Evolutionary conservation across 108 stramenopile species (phyloP), one percentile per base, ranked within the genome.

Genomic region (Cyclostephanos tholiformis): DNA sequence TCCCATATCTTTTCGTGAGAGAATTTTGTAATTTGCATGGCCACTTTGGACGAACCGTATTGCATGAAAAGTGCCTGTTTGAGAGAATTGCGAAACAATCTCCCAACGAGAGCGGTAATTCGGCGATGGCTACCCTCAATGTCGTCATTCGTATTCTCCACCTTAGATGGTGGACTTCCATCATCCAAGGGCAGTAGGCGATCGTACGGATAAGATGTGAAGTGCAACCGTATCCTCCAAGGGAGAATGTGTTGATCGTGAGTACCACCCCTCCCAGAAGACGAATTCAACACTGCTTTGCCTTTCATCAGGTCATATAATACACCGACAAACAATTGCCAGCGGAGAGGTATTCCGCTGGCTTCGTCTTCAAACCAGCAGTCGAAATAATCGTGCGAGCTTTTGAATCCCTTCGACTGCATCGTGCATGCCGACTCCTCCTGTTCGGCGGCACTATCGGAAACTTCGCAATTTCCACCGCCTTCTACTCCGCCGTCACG

Each of bases 331-430:
- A 91, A 91, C 13, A 87, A 79, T 10, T 94, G 93, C 93, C 93
- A 94, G 49, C 86, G 75, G 10, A 94, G 79, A 17, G 93, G 85
- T 38, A 69, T 20, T 25, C 83, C 76, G 41, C 87, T 88, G 35
- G 48, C 80, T 68, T 86, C 89, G 63, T 94, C 93, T 77, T 94
- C 89, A 63, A 91, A 94, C 93, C 93, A 94, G 48, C 92, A 94
- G 23, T 72, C 72, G 16, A 89, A 88, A 82, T 79, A 90, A 41
- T 41, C 41, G 41, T 5, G 9, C 41, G 41, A 41, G 12, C 41
- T 41, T 41, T 41, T 41, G 41, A 12, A 41, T 10, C 41, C 41
- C 41, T 41, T 41, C 41, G 41, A 41, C 4, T 41, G 41, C 8
- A 12, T 8, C 19, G 52, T 17, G 20, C 52, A 25, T 20, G 4